Evolutionary conservation across 192 early-diverging fungal genomes (phyloP).

Genomic region (Dissophora ornata): DNA sequence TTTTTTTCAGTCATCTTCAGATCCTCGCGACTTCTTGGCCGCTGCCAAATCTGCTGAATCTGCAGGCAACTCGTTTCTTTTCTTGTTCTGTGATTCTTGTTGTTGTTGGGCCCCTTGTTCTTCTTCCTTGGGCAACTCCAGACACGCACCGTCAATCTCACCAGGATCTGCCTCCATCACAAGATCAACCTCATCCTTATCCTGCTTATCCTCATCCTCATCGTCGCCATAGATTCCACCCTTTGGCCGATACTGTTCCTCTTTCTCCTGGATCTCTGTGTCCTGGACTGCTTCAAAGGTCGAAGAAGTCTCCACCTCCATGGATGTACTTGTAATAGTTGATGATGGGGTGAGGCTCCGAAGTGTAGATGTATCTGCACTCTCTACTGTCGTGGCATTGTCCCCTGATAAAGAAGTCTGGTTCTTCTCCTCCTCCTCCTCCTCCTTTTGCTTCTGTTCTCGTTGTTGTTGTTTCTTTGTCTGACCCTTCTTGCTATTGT

Average conservation of each 20-base stretch:
- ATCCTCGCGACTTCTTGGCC: slow-evolving; percentile 35
- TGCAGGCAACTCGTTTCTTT: slow-evolving; percentile 21
- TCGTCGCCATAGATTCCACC: slow-evolving; percentile 39
- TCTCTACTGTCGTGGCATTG: too few species aligned
- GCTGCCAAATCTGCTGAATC: slow-evolving; percentile 12
- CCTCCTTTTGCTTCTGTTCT: not conserved
- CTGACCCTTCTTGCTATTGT: slow-evolving; percentile 45
- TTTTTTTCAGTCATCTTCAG: slow-evolving; percentile 13
- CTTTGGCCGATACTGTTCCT: slow-evolving; percentile 15
- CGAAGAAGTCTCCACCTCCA: too few species aligned
- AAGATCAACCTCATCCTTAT: slow-evolving; percentile 49
- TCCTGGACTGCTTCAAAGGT: slow-evolving; percentile 2
- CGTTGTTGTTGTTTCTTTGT: slow-evolving; percentile 27
- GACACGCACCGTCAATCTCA: slow-evolving; percentile 45
- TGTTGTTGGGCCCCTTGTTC: slow-evolving; percentile 2
- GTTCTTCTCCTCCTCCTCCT: too few species aligned
- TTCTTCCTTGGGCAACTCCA: slow-evolving; percentile 45
- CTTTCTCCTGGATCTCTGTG: not conserved
- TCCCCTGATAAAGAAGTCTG: not conserved
- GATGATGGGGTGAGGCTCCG: too few species aligned
- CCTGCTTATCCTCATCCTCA: slow-evolving; percentile 12
- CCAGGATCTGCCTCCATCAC: slow-evolving; percentile 54
- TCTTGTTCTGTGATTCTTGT: slow-evolving; percentile 15
- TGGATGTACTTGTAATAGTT: too few species aligned
- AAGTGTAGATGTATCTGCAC: too few species aligned